Evolutionary conservation across 2,329 filamentous ascomycete genomes (phyloP), one percentile per base, ranked within the genome.

Genomic region (Parastagonospora nodorum): DNA sequence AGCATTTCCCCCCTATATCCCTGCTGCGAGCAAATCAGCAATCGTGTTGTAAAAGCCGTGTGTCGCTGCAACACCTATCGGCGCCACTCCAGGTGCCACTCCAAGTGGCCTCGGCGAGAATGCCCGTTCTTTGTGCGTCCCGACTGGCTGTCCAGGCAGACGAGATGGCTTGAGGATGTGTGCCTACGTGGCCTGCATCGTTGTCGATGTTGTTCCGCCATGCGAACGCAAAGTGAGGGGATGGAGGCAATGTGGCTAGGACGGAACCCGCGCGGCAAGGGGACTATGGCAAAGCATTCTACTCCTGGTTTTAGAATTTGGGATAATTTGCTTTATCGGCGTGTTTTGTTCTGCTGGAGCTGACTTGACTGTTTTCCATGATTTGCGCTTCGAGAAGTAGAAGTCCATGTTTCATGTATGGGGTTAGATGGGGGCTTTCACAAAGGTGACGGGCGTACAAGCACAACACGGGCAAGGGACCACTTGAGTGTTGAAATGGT

Each of bases 201-300:
- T 42, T 29, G 45, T 42, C 31, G 10, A 48, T 19, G 38, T 48
- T 48, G 45, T 42, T 42, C 27, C 39, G 45, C 39, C 45, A 51
- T 53, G 52, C 53, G 32, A 49, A 50, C 40, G 50, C 48, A 49
- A 52, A 47, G 51, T 44, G 51, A 47, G 46, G 51, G 30, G 32
- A 33, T 14, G 30, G 19, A 33, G 38, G 36, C 33, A n/a, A 12
- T 39, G 19, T 33, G 30, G 27, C 8, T 27, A 38, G 39, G 37
- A 35, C 43, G 39, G 33, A 43, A 43, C 51, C 52, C 48, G 43
- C 36, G 44, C 48, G 47, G 48, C 53, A 46, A 51, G 42, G 45
- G 35, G 30, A 51, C 30, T 4, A n/a, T n/a, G 8, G 3, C 30
- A n/a, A 24, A 24, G 19, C 19, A 24, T 24, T 24, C 19, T 24